Evolutionary conservation across 495 filamentous ascomycete species (phyloP).

Genomic region (Aspergillus affinis): DNA sequence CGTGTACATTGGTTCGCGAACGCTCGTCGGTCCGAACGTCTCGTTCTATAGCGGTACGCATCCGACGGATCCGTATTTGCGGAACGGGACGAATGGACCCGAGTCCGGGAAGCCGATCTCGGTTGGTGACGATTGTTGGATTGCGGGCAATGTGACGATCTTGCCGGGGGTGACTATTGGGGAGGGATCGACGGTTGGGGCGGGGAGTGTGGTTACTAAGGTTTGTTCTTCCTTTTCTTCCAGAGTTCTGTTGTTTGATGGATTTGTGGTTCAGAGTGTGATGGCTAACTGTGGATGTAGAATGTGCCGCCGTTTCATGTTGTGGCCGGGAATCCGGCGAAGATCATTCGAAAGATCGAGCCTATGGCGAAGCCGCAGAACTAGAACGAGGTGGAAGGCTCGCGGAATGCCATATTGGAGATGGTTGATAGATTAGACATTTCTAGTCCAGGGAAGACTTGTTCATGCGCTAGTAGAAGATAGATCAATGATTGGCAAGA

Average conservation of each 20-base stretch:
- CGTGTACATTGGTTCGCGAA: slow-evolving; percentile 70
- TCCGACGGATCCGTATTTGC: slow-evolving; percentile 53
- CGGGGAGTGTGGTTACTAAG: slow-evolving; percentile 45
- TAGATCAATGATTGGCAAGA: too few relatives aligned
- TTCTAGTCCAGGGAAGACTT: too few relatives aligned
- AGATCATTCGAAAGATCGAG: slow-evolving; percentile 2
- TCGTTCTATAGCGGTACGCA: slow-evolving; percentile 64
- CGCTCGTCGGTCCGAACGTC: slow-evolving; percentile 71
- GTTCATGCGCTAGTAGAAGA: too few relatives aligned
- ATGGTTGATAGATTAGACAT: neutral
- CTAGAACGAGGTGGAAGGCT: too few relatives aligned
- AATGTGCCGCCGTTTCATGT: slow-evolving; percentile 10
- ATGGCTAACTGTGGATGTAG: slow-evolving; percentile 1
- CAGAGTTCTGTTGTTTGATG: neutral
- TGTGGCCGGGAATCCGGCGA: slow-evolving; percentile 9
- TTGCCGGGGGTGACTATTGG: slow-evolving; percentile 66
- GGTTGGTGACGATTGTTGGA: slow-evolving; percentile 80
- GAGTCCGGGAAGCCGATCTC: slow-evolving; percentile 68
- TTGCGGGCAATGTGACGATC: slow-evolving; percentile 69
- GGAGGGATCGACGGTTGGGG: slow-evolving; percentile 43
- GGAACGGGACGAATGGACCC: slow-evolving; percentile 65
- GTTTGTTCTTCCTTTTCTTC: slow-evolving; percentile 1
- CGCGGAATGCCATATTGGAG: neutral
- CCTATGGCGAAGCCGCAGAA: neutral
- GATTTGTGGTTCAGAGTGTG: neutral